Evolutionary conservation across 441 rosid species (phyloP), one percentile per base, ranked within the genome.

Genomic region (Arabidopsis hybrid): DNA sequence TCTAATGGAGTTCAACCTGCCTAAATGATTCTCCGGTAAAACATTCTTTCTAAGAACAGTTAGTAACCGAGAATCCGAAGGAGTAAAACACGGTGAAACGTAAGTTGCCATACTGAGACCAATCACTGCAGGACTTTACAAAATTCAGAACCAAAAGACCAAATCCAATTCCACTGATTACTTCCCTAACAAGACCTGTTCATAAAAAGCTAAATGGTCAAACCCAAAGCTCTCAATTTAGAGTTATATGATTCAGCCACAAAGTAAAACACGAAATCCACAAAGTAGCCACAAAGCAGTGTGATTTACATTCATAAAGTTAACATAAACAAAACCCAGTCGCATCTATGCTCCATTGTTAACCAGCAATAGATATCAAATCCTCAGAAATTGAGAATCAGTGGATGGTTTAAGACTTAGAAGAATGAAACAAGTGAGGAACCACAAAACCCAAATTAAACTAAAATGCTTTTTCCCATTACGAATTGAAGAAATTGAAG

Each of bases 11-110:
- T 82, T 72, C 72, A 68, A 35, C 66, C 73, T 87, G 49, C 86
- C 84, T 76, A 75, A 35, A 39, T 73, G 82, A 79, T 74, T 87
- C 67, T 90, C 91, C 35, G 69, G 57, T 9, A 61, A 78, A 13
- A 78, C 83, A 78, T 86, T 83, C 61, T 89, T 87, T 76, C 95
- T 89, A 73, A 87, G 83, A 80, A 79, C 91, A 72, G 86, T 88
- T 59, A 88, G 72, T 45, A 85, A 53, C 42, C 89, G 92, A 63
- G 82, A 77, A 72, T 87, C 89, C 4, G 82, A 79, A 78, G 88
- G 79, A 3, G 77, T 68, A 43, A 89, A 89, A 72, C 74, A 85
- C 0, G 90, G 85, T 6, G 97, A 83, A 39, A 83, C 78, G 72
- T 82, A 81, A 61, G 85, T 67, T 1, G 88, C 84, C 99, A 92